phyloP scores from a whole-genome alignment of 345 rosid species.

The Sisymbrium altissimum region DNA sequence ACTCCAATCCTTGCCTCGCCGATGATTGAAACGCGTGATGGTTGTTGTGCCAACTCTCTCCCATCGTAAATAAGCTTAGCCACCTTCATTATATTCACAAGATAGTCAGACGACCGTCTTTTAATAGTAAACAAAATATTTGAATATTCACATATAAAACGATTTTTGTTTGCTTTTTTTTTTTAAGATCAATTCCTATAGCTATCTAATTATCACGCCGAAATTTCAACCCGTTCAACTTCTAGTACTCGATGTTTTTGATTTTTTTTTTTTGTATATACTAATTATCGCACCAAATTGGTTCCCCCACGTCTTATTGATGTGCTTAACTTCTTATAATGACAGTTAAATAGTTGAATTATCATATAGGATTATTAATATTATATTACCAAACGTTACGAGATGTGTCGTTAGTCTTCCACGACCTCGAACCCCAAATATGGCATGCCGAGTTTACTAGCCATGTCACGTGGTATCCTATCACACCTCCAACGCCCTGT shows the following conservation, averaged over 20 bases:
- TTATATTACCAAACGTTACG: constrained; percentile 65
- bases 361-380: background rate
- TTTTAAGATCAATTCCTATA: background rate
- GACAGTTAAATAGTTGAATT: background rate
- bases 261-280: background rate
- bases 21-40: constrained; percentile 84
- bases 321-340: too few relatives aligned
- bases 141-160: background rate
- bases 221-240: background rate
- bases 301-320: background rate
- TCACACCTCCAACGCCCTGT: constrained; percentile 62
- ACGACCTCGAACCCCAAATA: constrained; percentile 74
- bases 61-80: constrained; percentile 75
- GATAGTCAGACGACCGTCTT: background rate
- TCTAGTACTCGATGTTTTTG: background rate
- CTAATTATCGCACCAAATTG: background rate
- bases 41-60: constrained; percentile 94
- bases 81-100: constrained; percentile 45
- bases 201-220: background rate
- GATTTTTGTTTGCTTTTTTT: background rate
- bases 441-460: constrained; percentile 87
- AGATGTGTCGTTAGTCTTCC: constrained; percentile 81
- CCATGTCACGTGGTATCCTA: constrained; percentile 78
- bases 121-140: background rate
- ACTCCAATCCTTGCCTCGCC: constrained; percentile 75